These are phyloP conservation scores for Plenodomus lindquistii DNA, from an alignment of 2,329 filamentous ascomycete species.

Conservation along the genomic window DNA sequence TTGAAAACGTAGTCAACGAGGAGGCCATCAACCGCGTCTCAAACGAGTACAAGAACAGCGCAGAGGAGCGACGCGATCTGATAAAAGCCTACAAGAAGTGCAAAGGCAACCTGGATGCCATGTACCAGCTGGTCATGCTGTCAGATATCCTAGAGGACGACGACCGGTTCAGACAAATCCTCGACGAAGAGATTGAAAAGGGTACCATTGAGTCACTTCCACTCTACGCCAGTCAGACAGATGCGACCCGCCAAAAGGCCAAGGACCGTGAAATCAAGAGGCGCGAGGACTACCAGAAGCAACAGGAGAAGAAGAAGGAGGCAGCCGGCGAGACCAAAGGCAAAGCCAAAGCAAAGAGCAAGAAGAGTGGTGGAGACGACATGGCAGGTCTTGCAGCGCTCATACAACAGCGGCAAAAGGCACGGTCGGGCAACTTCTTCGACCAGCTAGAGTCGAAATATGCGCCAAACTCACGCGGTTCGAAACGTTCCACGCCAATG, in stretches of 20 bases:
- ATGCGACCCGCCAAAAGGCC: conserved; percentile 31
- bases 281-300: conserved; percentile 54
- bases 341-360: conserved; percentile 51
- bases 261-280: conserved; percentile 43
- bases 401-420: conserved; percentile 43
- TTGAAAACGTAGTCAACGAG: conserved; percentile 72
- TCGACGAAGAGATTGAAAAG: conserved; percentile 75
- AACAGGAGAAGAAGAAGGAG: conserved; percentile 56
- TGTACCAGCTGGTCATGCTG: conserved; percentile 86
- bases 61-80: conserved; percentile 80
- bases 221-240: conserved; percentile 70
- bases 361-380: conserved; percentile 35
- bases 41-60: conserved; percentile 78
- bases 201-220: conserved; percentile 69
- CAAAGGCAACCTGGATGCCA: conserved; percentile 73
- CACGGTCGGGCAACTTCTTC: conserved; percentile 41
- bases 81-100: conserved; percentile 73
- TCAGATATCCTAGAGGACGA: conserved; percentile 85
- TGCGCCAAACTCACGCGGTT: conserved; percentile 46
- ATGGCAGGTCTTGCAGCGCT: conserved; percentile 43
- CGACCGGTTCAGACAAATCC: conserved; percentile 76
- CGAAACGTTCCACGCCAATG: conserved; percentile 48
- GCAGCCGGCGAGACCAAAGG: conserved; percentile 52
- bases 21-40: conserved; percentile 78
- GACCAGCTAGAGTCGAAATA: conserved; percentile 42